Percentiles rank a stretch among this genome's conserved stretches.
Evolutionary conservation across 2,329 filamentous ascomycete genomes (phyloP).

Genomic region (Tolypocladium sp.): DNA sequence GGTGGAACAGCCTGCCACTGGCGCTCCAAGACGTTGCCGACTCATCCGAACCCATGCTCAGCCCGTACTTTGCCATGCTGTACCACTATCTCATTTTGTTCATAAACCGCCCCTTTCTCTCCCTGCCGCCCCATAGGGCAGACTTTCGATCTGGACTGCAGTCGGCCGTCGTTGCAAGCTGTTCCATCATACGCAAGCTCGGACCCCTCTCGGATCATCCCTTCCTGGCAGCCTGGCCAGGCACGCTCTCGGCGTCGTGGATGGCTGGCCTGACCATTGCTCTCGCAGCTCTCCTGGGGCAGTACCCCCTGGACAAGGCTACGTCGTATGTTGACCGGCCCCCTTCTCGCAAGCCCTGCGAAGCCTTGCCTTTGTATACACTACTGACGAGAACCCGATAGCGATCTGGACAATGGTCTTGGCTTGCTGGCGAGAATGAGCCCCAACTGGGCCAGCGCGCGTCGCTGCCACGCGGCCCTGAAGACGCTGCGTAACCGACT

Average conservation of each 20-base stretch:
- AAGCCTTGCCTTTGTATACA: neutral
- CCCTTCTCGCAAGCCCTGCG: neutral
- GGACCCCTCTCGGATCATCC: neutral
- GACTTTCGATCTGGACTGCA: neutral
- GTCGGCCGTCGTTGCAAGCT: neutral
- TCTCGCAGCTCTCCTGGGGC: conserved; percentile 18
- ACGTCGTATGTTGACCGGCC: neutral
- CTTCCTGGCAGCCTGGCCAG: conserved; percentile 23
- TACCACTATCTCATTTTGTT: neutral
- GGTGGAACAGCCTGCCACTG: neutral
- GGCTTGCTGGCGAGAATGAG: neutral
- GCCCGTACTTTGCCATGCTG: neutral
- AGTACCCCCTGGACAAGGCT: neutral
- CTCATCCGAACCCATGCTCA: neutral
- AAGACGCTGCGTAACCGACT: neutral
- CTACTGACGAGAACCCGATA: neutral
- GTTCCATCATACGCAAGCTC: neutral
- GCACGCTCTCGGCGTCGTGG: conserved; percentile 23
- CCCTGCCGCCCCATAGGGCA: neutral
- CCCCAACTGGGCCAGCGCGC: neutral
- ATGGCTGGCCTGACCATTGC: conserved; percentile 26
- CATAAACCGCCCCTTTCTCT: neutral
- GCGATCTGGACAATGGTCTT: neutral
- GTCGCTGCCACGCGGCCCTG: neutral
- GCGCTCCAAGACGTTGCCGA: neutral